phyloP scores from a whole-genome alignment of 306 rosid species.

The Vigna hirtella region DNA sequence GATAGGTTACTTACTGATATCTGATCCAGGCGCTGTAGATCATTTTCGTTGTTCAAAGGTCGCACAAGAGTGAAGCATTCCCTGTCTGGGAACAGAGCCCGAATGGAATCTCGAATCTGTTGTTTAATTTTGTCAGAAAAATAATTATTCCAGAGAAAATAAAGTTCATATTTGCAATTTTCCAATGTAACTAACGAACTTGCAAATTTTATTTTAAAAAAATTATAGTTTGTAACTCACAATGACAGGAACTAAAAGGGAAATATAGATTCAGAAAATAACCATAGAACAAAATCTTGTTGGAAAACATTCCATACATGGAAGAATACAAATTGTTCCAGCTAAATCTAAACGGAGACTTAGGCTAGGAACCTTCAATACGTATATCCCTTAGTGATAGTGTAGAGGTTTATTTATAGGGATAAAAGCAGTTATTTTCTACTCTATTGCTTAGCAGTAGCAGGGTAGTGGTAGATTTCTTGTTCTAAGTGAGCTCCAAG shows the following conservation, averaged over 20 bases:
- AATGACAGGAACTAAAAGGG: not conserved
- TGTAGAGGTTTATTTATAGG: too few species aligned
- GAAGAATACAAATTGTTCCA: not conserved
- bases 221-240: not conserved
- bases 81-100: constrained; percentile 94
- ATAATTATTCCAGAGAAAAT: constrained; percentile 43
- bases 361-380: too few species aligned
- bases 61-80: constrained; percentile 96
- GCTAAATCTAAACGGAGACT: too few species aligned
- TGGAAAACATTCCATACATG: not conserved
- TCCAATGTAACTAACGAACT: constrained; percentile 8
- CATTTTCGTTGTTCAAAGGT: constrained; percentile 87
- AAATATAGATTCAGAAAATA: constrained; percentile 6
- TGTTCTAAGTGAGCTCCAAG: too few species aligned
- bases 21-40: constrained; percentile 88
- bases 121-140: constrained; percentile 38
- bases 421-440: too few species aligned
- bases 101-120: constrained; percentile 91
- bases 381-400: too few species aligned
- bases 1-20: constrained; percentile 62
- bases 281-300: not conserved
- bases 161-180: constrained; percentile 1
- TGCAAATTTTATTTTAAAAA: constrained; percentile 24
- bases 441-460: too few species aligned
- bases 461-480: too few species aligned